These are phyloP conservation scores for Fusarium chuoi DNA, from an alignment of 2,329 filamentous ascomycete species.

Conservation along the genomic window DNA sequence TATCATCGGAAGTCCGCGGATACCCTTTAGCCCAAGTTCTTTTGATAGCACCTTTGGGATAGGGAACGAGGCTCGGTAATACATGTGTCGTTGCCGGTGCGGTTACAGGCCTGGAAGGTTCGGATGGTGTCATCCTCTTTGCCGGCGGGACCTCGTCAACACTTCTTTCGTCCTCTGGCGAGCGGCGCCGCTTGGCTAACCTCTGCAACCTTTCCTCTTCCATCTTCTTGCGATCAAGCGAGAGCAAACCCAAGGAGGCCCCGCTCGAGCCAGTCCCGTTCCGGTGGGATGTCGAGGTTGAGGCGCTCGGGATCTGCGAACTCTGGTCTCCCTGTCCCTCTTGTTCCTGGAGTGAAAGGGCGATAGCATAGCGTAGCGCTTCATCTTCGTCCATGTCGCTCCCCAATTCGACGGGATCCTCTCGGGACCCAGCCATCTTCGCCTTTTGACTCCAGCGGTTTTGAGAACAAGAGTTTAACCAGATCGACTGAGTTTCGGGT, in stretches of 20 bases:
- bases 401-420: constrained; percentile 42
- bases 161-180: constrained; percentile 42
- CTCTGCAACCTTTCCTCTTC: constrained; percentile 84
- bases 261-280: constrained; percentile 32
- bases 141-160: constrained; percentile 45
- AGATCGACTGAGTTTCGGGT: constrained; percentile 36
- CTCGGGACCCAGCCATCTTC: constrained; percentile 35
- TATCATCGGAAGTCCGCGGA: constrained; percentile 72
- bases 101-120: constrained; percentile 14
- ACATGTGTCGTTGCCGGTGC: not conserved
- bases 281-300: constrained; percentile 24
- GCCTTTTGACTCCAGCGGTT: constrained; percentile 16
- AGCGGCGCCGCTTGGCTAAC: constrained; percentile 63
- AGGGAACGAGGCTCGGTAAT: constrained; percentile 50
- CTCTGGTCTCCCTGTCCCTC: constrained; percentile 25
- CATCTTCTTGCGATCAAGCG: constrained; percentile 83
- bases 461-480: constrained; percentile 9
- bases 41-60: constrained; percentile 74
- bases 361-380: constrained; percentile 69
- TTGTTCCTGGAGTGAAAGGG: constrained; percentile 60
- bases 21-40: constrained; percentile 80
- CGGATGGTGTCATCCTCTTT: constrained; percentile 35
- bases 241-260: constrained; percentile 54
- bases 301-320: constrained; percentile 31
- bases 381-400: constrained; percentile 64